phyloP scores from a whole-genome alignment of 495 filamentous ascomycete species.

The Cladorrhinum samala region DNA sequence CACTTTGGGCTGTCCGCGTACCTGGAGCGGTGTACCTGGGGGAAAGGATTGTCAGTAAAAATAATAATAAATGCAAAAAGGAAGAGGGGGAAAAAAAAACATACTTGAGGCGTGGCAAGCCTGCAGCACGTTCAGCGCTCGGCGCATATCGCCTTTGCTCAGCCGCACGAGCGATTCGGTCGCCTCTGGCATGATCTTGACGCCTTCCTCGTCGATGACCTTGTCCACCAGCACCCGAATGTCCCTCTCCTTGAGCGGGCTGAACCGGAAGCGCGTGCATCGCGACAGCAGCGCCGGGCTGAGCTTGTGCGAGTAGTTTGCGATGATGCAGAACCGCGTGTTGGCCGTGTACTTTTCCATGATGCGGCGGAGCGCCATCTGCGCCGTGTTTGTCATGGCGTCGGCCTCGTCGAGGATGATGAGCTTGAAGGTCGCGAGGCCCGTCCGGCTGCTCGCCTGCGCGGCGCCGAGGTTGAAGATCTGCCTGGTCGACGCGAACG shows the following conservation, averaged over 20 bases:
- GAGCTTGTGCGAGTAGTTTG: conserved; percentile 99
- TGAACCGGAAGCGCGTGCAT: conserved; percentile 94
- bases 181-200: conserved; percentile 76
- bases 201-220: conserved; percentile 80
- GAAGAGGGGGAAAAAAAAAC: conserved; percentile 7
- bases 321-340: conserved; percentile 96
- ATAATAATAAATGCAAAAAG: not conserved
- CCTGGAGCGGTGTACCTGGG: conserved; percentile 62
- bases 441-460: conserved; percentile 31
- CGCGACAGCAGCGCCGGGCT: conserved; percentile 86
- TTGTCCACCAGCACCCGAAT: conserved; percentile 79
- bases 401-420: conserved; percentile 98
- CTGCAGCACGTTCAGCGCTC: conserved; percentile 91
- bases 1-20: conserved; percentile 56
- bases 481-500: conserved; percentile 75
- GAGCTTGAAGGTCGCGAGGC: conserved; percentile 77
- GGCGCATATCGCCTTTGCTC: conserved; percentile 92
- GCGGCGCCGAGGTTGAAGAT: conserved; percentile 47
- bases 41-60: conserved; percentile 12
- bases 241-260: conserved; percentile 80
- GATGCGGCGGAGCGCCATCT: conserved; percentile 94
- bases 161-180: conserved; percentile 74
- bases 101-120: conserved; percentile 91
- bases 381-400: conserved; percentile 93
- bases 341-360: conserved; percentile 99